Evolutionary conservation across 495 filamentous ascomycete genomes (phyloP), one percentile per base, ranked within the genome.

Genomic region (Chaetomium tenue): DNA sequence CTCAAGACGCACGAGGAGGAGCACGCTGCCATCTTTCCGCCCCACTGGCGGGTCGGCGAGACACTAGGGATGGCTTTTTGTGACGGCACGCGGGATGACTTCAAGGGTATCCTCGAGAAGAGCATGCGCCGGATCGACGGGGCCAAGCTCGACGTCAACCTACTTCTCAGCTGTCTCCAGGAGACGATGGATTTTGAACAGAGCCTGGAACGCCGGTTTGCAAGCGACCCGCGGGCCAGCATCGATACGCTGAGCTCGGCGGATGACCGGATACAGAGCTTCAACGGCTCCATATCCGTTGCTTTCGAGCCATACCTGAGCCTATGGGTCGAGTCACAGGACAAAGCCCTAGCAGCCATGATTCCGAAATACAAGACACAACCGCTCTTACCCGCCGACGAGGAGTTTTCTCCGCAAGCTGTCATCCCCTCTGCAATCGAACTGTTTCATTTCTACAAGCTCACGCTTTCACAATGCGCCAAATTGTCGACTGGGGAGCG

Each of bases 111-210:
- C 59, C 77, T 98, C 54, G 89, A 93, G 64, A 88, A 88, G 69
- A 92, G 90, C 53, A 92, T 91, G 79, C 85, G 93, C 65, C 81
- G 82, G 69, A 75, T 83, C 1, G 93, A 92, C 66, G 92, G 92
- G 2, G 86, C 89, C 74, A 88, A 88, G 42, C 80, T 97, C 56
- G 92, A 98, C 76, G 94, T 98, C 64, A 94, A 96, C 71, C 77
- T 98, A 58, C 76, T 98, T 40, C 84, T 98, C 20, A 91, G 89
- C 16, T 97, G 94, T 70, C 79, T 98, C 58, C 93, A 98, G 69
- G 95, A 98, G 77, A 98, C 94, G 1, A 85, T 98, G 68, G 91
- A 98, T 70, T 98, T 98, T 73, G 94, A 98, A 75, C 93, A 98
- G 72, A 88, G 85, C 52, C 81, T 98, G 16, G 94, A 98, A 71